Evolutionary conservation across 495 filamentous ascomycete species (phyloP).

Genomic region (Penicillium salamii): DNA sequence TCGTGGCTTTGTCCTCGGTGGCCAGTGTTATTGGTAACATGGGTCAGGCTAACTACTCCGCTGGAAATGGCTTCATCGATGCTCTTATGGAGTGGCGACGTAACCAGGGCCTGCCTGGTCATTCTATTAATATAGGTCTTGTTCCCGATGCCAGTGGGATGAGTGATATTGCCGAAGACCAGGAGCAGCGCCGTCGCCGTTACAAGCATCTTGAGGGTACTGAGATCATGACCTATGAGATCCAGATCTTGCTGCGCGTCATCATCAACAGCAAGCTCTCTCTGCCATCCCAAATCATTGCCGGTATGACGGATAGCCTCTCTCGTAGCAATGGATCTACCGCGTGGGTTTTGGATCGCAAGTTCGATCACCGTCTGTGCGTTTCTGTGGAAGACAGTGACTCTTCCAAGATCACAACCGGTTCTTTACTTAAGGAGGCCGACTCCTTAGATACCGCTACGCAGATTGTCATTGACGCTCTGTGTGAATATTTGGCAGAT

Average conservation of each 20-base stretch:
- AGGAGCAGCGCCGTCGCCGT: constrained; percentile 19
- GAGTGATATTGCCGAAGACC: constrained; percentile 19
- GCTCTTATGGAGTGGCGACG: constrained; percentile 28
- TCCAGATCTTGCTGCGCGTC: constrained; percentile 19
- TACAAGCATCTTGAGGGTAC: constrained; percentile 26
- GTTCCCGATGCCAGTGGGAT: constrained; percentile 29
- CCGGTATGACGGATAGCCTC: constrained; percentile 23
- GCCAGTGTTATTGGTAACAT: constrained; percentile 49
- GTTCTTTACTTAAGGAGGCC: constrained; percentile 15
- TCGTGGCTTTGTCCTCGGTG: constrained; percentile 50
- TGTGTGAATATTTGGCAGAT: constrained; percentile 21
- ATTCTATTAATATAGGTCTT: constrained; percentile 30
- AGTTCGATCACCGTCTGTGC: constrained; percentile 23
- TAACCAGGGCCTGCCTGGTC: constrained; percentile 19
- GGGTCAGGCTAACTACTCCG: constrained; percentile 53
- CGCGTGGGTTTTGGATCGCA: constrained; percentile 21
- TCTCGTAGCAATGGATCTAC: constrained; percentile 14
- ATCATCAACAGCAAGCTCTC: constrained; percentile 19
- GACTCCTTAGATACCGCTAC: constrained; percentile 10
- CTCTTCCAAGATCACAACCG: constrained; percentile 3
- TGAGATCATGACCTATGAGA: constrained; percentile 19
- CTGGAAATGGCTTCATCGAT: constrained; percentile 45
- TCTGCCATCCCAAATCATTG: constrained; percentile 20
- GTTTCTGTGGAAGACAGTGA: constrained; percentile 4
- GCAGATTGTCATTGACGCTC: constrained; percentile 13